Conservation (phyloP, 2,329 filamentous ascomycete species). For the Arachnomyces sp. region DNA sequence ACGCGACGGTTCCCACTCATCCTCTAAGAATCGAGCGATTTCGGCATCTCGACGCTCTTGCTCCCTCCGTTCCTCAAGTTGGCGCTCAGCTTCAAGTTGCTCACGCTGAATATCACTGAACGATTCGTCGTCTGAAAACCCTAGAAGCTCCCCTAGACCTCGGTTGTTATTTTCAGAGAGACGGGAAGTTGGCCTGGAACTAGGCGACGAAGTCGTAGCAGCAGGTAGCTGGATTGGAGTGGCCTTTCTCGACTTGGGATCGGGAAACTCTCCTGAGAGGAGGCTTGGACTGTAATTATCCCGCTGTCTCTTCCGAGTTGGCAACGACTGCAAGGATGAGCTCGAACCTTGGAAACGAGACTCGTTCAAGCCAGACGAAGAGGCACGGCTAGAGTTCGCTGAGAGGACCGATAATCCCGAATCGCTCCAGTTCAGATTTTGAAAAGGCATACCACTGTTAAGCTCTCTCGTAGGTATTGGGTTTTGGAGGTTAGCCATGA, state of each 20-base stretch:
- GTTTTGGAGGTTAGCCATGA: no score
- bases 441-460: no score
- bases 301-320: no score
- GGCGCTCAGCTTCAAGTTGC: slow-evolving; percentile 24
- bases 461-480: no score
- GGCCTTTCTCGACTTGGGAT: slow-evolving; percentile 2
- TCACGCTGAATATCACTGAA: slow-evolving; percentile 23
- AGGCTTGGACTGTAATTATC: no score
- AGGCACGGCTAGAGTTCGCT: no score
- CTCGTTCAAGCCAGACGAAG: no score
- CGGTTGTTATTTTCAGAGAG: slow-evolving; percentile 4
- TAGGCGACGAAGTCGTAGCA: neutral
- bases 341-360: no score
- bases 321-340: no score
- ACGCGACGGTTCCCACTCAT: slow-evolving; percentile 16
- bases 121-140: slow-evolving; percentile 18
- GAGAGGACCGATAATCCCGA: no score
- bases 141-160: slow-evolving; percentile 19
- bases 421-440: no score
- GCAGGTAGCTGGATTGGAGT: neutral
- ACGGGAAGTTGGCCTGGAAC: slow-evolving; percentile 1
- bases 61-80: slow-evolving; percentile 22
- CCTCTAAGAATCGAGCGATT: slow-evolving; percentile 31
- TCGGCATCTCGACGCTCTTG: slow-evolving; percentile 32
- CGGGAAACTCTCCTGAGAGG: neutral